Conservation (phyloP, 805 yeast species). For the Sugiyamaella lignohabitans region DNA sequence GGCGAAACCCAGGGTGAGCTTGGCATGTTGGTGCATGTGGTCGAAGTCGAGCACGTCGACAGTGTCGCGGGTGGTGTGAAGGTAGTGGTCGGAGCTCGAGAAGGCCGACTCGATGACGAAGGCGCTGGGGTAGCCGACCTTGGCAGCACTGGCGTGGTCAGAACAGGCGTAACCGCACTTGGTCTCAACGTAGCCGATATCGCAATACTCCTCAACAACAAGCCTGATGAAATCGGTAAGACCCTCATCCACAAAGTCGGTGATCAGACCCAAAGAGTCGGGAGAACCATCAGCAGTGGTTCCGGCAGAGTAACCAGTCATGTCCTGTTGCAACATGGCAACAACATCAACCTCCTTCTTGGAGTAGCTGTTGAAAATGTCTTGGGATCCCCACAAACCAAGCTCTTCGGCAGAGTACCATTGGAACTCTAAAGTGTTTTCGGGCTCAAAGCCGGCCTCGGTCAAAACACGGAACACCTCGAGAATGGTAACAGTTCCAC, state of each 20-base stretch:
- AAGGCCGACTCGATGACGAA: slow-evolving; percentile 76
- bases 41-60: slow-evolving; percentile 69
- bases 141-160: slow-evolving; percentile 82
- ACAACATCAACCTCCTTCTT: slow-evolving; percentile 46
- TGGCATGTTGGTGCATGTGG: slow-evolving; percentile 76
- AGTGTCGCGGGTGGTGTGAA: slow-evolving; percentile 76
- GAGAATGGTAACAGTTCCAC: slow-evolving; percentile 73
- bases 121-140: slow-evolving; percentile 77
- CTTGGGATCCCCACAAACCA: slow-evolving; percentile 80
- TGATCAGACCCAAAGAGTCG: slow-evolving; percentile 74
- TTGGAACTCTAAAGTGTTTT: slow-evolving; percentile 82
- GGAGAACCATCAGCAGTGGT: slow-evolving; percentile 44
- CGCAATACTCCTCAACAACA: slow-evolving; percentile 55
- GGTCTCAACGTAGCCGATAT: slow-evolving; percentile 66
- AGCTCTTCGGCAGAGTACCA: slow-evolving; percentile 95
- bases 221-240: slow-evolving; percentile 57
- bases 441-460: slow-evolving; percentile 43
- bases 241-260: slow-evolving; percentile 53
- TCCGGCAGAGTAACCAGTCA: slow-evolving; percentile 72
- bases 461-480: slow-evolving; percentile 66
- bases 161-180: slow-evolving; percentile 89
- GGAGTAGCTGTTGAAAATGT: slow-evolving; percentile 55
- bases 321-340: slow-evolving; percentile 90
- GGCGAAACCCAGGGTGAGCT: slow-evolving; percentile 65
- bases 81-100: slow-evolving; percentile 55